Base-by-base conservation (phyloP, 2,329 filamentous ascomycete genomes). In the Byssothecium circinans region DNA sequence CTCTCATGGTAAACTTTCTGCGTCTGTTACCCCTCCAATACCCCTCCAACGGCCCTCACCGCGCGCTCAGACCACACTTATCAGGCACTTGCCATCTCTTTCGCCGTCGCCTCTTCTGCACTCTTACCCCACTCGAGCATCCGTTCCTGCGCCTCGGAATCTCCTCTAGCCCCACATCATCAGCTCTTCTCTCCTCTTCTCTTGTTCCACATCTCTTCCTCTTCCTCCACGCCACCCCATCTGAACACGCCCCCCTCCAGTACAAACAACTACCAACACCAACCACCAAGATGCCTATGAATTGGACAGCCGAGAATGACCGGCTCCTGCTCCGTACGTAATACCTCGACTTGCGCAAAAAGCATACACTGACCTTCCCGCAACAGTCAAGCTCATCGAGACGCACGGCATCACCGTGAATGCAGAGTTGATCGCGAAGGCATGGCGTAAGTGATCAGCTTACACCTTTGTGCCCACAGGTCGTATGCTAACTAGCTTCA, bases 381-480 rank as follows among this genome's bases (percentile, higher is more conserved):
- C n/a, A 25, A 25, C 23, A 25, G 23, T 61, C 14, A 57, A 53
- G 40, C 36, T 61, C 1, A 48, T 61, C 23, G 52, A 59, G 41
- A 59, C 56, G 1, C 56, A 59, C 17, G 43, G 33, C 14, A 54
- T 61, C 41, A 32, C 19, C 1, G 46, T 61, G n/a, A 36, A 59
- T 22, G 19, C 37, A 12, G 40, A 37, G n/a, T 40, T 46, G n/a
- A 54, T 61, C n/a, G 42, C 29, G 2, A 27, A 46, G 1, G 52
- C 54, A 6, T 61, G 58, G 58, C 58, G 58, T 61, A 51, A 50
- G 58, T 56, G n/a, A n/a, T 22, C n/a, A n/a, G 1, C 18, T 2
- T 18, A 12, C 19, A 17, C n/a, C 6, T 11, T 41, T 10, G 11
- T 19, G 10, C 25, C 10, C n/a, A 18, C n/a, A n/a, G n/a, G n/a